Evolutionary conservation across 2,329 filamentous ascomycete species (phyloP).

Genomic region (Monilinia fructicola): DNA sequence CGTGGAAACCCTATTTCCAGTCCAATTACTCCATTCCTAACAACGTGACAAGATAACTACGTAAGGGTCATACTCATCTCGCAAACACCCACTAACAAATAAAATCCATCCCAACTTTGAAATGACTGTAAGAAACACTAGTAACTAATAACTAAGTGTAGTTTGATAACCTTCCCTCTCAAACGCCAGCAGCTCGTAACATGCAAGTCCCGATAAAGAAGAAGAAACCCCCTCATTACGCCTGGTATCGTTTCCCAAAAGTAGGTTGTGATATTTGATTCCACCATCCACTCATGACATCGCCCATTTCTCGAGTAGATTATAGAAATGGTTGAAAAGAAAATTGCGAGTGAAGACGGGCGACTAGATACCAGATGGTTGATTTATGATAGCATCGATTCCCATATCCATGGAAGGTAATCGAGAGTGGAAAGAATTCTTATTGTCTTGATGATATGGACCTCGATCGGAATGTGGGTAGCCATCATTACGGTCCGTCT

Average conservation of each 20-base stretch:
- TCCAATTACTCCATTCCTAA: slow-evolving; percentile 13
- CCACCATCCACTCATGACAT: neutral
- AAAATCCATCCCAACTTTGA: slow-evolving; percentile 6
- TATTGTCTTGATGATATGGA: slow-evolving; percentile 13
- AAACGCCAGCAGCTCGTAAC: slow-evolving; percentile 8
- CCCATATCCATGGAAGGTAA: slow-evolving; percentile 61
- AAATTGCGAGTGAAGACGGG: neutral
- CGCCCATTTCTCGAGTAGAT: neutral
- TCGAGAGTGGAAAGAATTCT: slow-evolving; percentile 32
- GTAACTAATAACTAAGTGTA: neutral
- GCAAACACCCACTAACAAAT: slow-evolving; percentile 2
- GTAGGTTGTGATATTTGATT: slow-evolving; percentile 7
- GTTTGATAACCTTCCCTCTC: neutral
- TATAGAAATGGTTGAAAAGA: neutral
- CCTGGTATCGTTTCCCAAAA: slow-evolving; percentile 20
- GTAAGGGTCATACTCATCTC: slow-evolving; percentile 18
- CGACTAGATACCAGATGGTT: slow-evolving; percentile 39
- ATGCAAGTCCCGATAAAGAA: neutral
- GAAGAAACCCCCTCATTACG: neutral
- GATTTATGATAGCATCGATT: slow-evolving; percentile 59
- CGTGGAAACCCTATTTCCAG: neutral
- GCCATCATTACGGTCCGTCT: slow-evolving; percentile 18
- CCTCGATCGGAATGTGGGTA: slow-evolving; percentile 9
- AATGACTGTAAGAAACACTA: slow-evolving; percentile 17
- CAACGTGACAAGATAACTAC: slow-evolving; percentile 7